Percentiles rank a stretch among this genome's conserved stretches.
Conservation (phyloP, 331 rosid genomes). For the Saraca asoca region DNA sequence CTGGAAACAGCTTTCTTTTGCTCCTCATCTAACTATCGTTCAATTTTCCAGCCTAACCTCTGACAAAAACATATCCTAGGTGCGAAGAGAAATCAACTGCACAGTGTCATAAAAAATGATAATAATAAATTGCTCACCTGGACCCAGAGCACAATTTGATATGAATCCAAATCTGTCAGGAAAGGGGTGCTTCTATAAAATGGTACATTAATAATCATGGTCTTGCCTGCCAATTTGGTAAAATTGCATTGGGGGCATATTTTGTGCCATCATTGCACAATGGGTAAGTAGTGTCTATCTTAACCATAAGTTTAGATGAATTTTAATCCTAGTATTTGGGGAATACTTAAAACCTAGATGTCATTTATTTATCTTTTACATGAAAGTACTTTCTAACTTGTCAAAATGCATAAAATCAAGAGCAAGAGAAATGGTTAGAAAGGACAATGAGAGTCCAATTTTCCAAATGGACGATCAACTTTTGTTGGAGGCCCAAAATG, state of each 20-base stretch:
- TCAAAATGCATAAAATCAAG: no score
- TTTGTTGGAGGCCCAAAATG: no score
- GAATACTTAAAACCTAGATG: no score
- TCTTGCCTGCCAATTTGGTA: conserved; percentile 15
- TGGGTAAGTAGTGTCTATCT: neutral
- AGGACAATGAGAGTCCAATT: no score
- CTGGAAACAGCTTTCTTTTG: conserved; percentile 19
- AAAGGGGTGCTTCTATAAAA: no score
- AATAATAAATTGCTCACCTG: conserved; percentile 23
- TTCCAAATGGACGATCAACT: no score
- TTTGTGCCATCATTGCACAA: conserved; percentile 25
- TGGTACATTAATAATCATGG: conserved; percentile 16
- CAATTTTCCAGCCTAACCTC: conserved; percentile 32
- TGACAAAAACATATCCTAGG: conserved; percentile 28
- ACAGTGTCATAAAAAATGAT: neutral
- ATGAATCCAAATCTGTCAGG: conserved; percentile 1
- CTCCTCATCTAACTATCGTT: conserved; percentile 13
- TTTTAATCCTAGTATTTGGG: no score
- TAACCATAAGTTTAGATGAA: no score
- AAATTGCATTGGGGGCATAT: conserved; percentile 37
- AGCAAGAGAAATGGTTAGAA: no score
- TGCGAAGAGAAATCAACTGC: conserved; percentile 23
- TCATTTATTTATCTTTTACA: no score
- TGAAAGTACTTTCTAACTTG: no score
- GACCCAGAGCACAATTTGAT: conserved; percentile 9